Base-by-base conservation (phyloP, 148 eudicot genomes). In the Vaccinium macrocarpon region DNA sequence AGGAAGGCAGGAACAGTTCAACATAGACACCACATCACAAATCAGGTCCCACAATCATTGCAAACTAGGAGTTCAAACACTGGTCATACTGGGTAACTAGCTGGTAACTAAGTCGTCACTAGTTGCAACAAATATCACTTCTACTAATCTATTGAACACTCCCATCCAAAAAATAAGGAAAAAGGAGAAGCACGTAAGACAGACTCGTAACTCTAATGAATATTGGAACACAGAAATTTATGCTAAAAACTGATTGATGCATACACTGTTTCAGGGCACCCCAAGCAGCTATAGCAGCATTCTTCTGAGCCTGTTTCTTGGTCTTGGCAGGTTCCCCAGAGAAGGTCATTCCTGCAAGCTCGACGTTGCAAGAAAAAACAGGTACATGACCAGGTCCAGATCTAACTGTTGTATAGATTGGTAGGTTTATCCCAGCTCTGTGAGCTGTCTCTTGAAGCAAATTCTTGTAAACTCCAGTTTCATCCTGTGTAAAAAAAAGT, bases 361-460 rank as follows among this genome's bases (percentile, higher is more conserved):
- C 94, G 68, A 91, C 92, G 14, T 85, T 89, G 86, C 94, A 90
- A 49, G 87, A 86, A 87, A 91, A 91, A 85, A 90, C 83, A 85
- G 92, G 94, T 78, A 85, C 88, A 87, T 91, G 94, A 78, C 92
- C 91, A 35, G 91, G 89, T 38, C 94, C 92, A 38, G 92, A 86
- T 61, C 92, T 89, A 42, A 88, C 52, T 10, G 89, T 88, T 48
- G 91, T 86, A 83, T 91, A 91, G n/a, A 82, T 89, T 49, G 93
- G 93, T 29, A 91, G 91, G 82, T 86, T 86, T 61, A 90, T 76
- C 62, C 91, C 92, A 56, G 91, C 92, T 86, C 92, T 82, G 78
- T 91, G 94, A 82, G 94, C 91, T n/a, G 91, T 89, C 83, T 91
- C 94, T 83, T 91, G 94, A 79, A 91, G 91, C 82, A 91, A 80